These are phyloP conservation scores for Colletotrichum simmondsii DNA, from an alignment of 2,329 filamentous ascomycete genomes.

Conservation along the genomic window DNA sequence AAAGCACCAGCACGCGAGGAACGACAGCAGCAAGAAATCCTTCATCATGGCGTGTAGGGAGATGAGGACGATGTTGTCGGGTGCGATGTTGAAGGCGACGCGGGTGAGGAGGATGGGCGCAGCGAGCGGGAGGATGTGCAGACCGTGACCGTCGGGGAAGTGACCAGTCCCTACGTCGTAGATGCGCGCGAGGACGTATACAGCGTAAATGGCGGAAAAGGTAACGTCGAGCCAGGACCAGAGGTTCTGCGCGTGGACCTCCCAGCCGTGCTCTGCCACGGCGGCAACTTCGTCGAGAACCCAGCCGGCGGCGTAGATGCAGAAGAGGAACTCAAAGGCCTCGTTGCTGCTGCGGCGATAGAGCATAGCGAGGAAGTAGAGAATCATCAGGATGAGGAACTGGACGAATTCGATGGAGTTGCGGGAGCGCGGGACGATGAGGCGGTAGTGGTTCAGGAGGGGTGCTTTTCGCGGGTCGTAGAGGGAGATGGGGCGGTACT, in stretches of 20 bases:
- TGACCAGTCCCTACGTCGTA: slow-evolving; percentile 56
- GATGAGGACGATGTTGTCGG: slow-evolving; percentile 81
- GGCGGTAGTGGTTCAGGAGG: slow-evolving; percentile 76
- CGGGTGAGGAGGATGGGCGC: slow-evolving; percentile 77
- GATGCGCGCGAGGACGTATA: slow-evolving; percentile 70
- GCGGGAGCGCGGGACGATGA: slow-evolving; percentile 76
- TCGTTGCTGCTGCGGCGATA: slow-evolving; percentile 62
- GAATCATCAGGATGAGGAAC: slow-evolving; percentile 70
- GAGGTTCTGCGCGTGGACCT: slow-evolving; percentile 78
- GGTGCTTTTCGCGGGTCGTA: slow-evolving; percentile 75
- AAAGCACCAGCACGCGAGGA: slow-evolving; percentile 69
- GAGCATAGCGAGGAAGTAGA: slow-evolving; percentile 74
- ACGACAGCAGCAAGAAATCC: slow-evolving; percentile 75
- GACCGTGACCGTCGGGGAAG: slow-evolving; percentile 60
- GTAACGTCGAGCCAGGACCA: slow-evolving; percentile 82
- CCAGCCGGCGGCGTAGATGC: slow-evolving; percentile 75
- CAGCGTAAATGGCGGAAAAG: slow-evolving; percentile 70
- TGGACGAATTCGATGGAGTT: slow-evolving; percentile 74
- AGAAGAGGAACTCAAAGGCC: slow-evolving; percentile 68
- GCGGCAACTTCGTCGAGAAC: slow-evolving; percentile 73
- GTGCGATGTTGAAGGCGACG: slow-evolving; percentile 78
- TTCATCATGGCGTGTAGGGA: slow-evolving; percentile 80
- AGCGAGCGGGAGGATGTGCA: slow-evolving; percentile 74
- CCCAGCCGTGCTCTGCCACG: slow-evolving; percentile 73
- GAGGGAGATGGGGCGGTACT: slow-evolving; percentile 74